Percentiles rank a stretch among this genome's conserved stretches.
Evolutionary conservation across 1,284 basidiomycete genomes (phyloP).

Genomic region (Pisolithus thermaeus): DNA sequence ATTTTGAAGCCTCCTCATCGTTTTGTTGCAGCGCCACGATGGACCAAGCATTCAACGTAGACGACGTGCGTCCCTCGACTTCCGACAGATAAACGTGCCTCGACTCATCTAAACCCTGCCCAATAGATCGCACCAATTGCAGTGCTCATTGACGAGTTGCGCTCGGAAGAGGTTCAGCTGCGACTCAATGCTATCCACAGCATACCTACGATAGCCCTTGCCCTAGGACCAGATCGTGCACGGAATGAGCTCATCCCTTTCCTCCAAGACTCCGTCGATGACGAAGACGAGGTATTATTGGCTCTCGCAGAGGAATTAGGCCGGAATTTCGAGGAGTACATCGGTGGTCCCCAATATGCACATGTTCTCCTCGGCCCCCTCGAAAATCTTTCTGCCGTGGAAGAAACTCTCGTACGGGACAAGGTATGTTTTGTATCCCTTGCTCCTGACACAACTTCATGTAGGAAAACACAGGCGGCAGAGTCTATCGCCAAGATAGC

Average conservation of each 20-base stretch:
- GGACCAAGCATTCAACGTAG: constrained; percentile 55
- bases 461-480: constrained; percentile 62
- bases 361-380: constrained; percentile 89
- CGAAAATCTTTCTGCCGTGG: constrained; percentile 94
- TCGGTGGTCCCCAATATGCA: constrained; percentile 87
- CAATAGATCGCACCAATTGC: constrained; percentile 78
- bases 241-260: constrained; percentile 97
- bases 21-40: constrained; percentile 32
- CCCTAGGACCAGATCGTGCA: constrained; percentile 92
- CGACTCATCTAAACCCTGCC: constrained; percentile 12
- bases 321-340: constrained; percentile 87
- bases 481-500: constrained; percentile 96
- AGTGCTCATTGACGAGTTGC: constrained; percentile 91
- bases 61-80: constrained; percentile 43
- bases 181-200: constrained; percentile 97
- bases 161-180: constrained; percentile 91
- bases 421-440: constrained; percentile 56
- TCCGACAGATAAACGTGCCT: constrained; percentile 1
- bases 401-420: constrained; percentile 97
- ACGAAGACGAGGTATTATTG: constrained; percentile 97
- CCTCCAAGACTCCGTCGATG: constrained; percentile 96
- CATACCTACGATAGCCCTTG: constrained; percentile 97
- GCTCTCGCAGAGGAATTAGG: constrained; percentile 97
- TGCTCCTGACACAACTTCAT: neutral
- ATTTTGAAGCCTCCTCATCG: neutral